Conservation (phyloP, 2,329 filamentous ascomycete species). For the Lojkania enalia region DNA sequence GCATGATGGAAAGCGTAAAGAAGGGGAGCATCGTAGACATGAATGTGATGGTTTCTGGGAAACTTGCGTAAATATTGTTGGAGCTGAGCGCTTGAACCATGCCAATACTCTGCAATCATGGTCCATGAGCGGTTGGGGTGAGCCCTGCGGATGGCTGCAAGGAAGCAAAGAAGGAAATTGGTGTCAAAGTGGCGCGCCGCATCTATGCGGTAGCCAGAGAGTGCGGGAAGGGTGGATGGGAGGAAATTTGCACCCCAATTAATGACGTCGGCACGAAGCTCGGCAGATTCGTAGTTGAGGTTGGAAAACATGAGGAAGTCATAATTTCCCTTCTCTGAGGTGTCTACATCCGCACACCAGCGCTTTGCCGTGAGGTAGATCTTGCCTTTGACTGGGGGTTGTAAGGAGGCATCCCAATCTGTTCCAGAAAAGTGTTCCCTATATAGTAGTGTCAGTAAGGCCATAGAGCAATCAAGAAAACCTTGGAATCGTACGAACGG, state of each 20-base stretch:
- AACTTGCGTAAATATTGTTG: not conserved
- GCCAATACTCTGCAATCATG: not conserved
- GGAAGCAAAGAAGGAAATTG: not conserved
- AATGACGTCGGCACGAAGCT: constrained; percentile 64
- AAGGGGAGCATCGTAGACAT: not conserved
- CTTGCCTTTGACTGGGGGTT: constrained; percentile 54
- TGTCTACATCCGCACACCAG: not conserved
- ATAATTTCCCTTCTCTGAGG: constrained; percentile 60
- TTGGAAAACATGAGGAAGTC: constrained; percentile 71
- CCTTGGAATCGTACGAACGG: too few species aligned
- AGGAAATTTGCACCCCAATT: constrained; percentile 55
- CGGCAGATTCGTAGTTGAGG: constrained; percentile 58
- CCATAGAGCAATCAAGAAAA: too few species aligned
- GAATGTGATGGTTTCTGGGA: not conserved
- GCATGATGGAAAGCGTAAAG: not conserved
- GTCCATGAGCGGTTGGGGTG: not conserved
- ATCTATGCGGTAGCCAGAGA: constrained; percentile 65
- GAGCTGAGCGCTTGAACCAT: not conserved
- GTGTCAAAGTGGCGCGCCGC: constrained; percentile 63
- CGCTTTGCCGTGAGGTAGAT: constrained; percentile 53
- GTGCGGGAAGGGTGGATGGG: not conserved
- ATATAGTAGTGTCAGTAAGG: too few species aligned
- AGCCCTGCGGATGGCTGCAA: not conserved
- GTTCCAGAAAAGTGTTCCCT: constrained; percentile 67
- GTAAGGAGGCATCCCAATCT: constrained; percentile 57